Conservation (phyloP, 164 flowering plant species). For the Sextonia rubra region DNA sequence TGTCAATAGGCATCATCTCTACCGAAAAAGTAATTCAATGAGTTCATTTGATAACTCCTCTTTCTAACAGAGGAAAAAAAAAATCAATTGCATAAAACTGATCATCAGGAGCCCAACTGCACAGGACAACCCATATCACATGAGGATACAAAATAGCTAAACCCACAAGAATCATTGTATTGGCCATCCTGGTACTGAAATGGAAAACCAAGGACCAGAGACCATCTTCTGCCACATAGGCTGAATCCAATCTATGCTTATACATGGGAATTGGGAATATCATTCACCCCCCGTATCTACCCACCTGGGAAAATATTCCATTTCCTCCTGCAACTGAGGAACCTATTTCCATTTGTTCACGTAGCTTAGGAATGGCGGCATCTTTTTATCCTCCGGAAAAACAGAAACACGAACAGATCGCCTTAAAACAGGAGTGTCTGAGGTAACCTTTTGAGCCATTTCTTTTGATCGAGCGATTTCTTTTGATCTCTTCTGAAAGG, state of each 20-base stretch:
- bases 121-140: not conserved
- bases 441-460: slow-evolving; percentile 1
- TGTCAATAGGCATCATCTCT: not conserved
- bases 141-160: not conserved
- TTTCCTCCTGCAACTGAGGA: not conserved
- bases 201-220: not conserved
- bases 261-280: not conserved
- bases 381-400: slow-evolving; percentile 5
- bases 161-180: not conserved
- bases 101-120: not conserved
- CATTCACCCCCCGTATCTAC: not conserved
- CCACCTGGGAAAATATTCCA: not conserved
- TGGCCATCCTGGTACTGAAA: not conserved
- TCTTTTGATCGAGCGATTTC: slow-evolving; percentile 2
- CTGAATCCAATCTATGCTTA: not conserved
- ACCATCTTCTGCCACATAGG: not conserved
- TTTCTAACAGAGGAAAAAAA: not conserved
- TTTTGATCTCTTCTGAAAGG: slow-evolving; percentile 13
- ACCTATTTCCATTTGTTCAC: slow-evolving; percentile 9
- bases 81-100: not conserved
- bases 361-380: slow-evolving; percentile 10
- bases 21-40: not conserved
- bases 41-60: not conserved
- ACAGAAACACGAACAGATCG: slow-evolving; percentile 17
- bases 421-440: slow-evolving; percentile 15